Evolutionary conservation across 1,284 basidiomycete genomes (phyloP).

Genomic region (Psilocybe mexicana): DNA sequence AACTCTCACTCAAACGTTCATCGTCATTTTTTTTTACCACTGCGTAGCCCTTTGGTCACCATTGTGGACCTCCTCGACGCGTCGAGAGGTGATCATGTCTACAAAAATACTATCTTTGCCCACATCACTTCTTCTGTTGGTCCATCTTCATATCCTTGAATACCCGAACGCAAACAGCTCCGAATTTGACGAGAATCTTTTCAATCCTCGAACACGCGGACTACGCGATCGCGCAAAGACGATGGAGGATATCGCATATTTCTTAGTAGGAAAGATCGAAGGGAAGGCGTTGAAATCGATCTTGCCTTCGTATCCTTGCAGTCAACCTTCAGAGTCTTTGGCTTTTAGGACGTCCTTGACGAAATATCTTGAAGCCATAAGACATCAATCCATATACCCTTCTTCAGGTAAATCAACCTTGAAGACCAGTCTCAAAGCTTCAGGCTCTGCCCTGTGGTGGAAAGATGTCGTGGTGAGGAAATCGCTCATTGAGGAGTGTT

Average conservation of each 20-base stretch:
- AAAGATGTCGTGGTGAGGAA: slow-evolving; percentile 53
- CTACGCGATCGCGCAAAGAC: slow-evolving; percentile 49
- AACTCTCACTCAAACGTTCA: too few species aligned
- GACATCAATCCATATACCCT: slow-evolving; percentile 38
- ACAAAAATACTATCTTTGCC: not conserved
- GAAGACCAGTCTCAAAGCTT: slow-evolving; percentile 16
- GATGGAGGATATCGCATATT: slow-evolving; percentile 54
- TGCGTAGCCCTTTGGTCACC: not conserved
- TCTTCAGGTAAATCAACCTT: slow-evolving; percentile 11
- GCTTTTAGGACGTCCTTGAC: slow-evolving; percentile 50
- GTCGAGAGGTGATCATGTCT: not conserved
- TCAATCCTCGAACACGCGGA: slow-evolving; percentile 42
- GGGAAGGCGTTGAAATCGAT: slow-evolving; percentile 41
- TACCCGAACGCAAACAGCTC: slow-evolving; percentile 44
- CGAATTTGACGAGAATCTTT: slow-evolving; percentile 49
- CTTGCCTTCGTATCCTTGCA: slow-evolving; percentile 50
- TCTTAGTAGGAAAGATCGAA: slow-evolving; percentile 47
- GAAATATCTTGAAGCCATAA: slow-evolving; percentile 48
- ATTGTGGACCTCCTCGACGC: not conserved
- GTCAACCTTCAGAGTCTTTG: slow-evolving; percentile 47
- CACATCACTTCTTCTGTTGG: slow-evolving; percentile 35
- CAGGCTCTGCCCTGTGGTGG: slow-evolving; percentile 45
- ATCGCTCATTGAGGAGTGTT: slow-evolving; percentile 53
- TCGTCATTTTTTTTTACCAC: too few species aligned
- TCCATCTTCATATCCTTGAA: slow-evolving; percentile 51